phyloP scores from a whole-genome alignment of 2,329 filamentous ascomycete species.

The Exophiala sideris region DNA sequence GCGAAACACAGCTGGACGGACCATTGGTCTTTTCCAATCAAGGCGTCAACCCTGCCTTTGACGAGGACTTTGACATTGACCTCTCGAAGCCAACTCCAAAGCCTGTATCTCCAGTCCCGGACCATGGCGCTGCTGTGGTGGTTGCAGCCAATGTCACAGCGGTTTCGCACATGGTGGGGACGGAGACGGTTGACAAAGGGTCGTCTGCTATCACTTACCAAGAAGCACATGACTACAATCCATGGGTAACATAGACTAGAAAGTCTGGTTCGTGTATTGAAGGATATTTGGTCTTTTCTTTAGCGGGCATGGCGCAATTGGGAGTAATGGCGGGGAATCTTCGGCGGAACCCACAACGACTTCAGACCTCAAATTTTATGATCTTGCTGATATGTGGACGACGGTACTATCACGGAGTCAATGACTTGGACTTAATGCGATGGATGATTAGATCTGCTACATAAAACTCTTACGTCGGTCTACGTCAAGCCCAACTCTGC shows the following conservation, averaged over 20 bases:
- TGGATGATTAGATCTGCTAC: neutral
- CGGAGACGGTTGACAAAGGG: neutral
- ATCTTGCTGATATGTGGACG: neutral
- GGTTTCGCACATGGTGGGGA: neutral
- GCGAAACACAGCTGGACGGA: conserved; percentile 4
- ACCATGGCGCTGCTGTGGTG: conserved; percentile 6
- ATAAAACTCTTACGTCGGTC: too few species aligned
- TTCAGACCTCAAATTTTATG: neutral
- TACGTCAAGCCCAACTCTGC: too few species aligned
- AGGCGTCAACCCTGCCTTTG: neutral
- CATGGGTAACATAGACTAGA: conserved; percentile 2
- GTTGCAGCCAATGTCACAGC: conserved; percentile 3
- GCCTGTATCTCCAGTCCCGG: neutral
- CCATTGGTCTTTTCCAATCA: conserved; percentile 9
- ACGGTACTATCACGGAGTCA: neutral
- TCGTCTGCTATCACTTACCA: neutral
- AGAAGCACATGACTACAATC: conserved; percentile 9
- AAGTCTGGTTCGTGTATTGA: neutral
- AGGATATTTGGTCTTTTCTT: neutral
- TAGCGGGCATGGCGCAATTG: conserved; percentile 1
- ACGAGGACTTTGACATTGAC: conserved; percentile 7
- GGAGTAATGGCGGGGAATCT: neutral
- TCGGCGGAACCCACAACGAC: conserved; percentile 1
- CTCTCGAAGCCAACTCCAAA: neutral
- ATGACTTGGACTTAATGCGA: too few species aligned